Evolutionary conservation across 2,329 filamentous ascomycete species (phyloP), one percentile per base, ranked within the genome.

Genomic region (Ophiostoma quercus): DNA sequence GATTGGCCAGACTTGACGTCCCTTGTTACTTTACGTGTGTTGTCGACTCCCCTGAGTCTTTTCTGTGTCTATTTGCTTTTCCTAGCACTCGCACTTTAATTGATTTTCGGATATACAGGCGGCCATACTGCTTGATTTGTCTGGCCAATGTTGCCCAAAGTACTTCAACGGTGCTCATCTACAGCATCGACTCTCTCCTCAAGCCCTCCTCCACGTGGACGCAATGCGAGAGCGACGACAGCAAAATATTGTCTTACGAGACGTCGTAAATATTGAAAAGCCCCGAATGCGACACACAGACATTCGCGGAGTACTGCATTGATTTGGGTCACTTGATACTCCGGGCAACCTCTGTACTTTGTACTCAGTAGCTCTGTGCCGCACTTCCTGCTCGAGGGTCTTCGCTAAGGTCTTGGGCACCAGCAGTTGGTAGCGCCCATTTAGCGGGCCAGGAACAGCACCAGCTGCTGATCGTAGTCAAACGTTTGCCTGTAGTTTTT

Each of bases 1-100:
- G 62, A 65, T 65, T 65, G 62, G 62, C 25, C 25, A 60, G 57
- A 29, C 22, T 29, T 25, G 16, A 60, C 57, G 57, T 60, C 57
- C 57, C 25, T 32, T 60, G 57, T 2, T 57, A 14, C 51, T 57
- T 57, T 22, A 22, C 16, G 51, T 25, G n/a, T 57, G 8, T 57
- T 25, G 54, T 32, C 25, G 11, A 60, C n/a, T 60, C 57, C 22
- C 51, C 22, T n/a, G 43, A 47, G 6, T 25, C n/a, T 25, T 57
- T 25, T 22, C 51, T 57, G 6, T 25, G 7, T 7, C 22, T 12
- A n/a, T 22, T 22, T 57, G 3, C n/a, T 57, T n/a, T 57, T 22
- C 51, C 16, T 47, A 6, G 43, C 43, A 8, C 43, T 47, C 43
- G 6, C 4, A 7, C 6, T 43, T n/a, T 19, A 2, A n/a, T 19